Evolutionary conservation across 2,329 filamentous ascomycete species (phyloP).

Genomic region (Berkeleyomyces basicola): DNA sequence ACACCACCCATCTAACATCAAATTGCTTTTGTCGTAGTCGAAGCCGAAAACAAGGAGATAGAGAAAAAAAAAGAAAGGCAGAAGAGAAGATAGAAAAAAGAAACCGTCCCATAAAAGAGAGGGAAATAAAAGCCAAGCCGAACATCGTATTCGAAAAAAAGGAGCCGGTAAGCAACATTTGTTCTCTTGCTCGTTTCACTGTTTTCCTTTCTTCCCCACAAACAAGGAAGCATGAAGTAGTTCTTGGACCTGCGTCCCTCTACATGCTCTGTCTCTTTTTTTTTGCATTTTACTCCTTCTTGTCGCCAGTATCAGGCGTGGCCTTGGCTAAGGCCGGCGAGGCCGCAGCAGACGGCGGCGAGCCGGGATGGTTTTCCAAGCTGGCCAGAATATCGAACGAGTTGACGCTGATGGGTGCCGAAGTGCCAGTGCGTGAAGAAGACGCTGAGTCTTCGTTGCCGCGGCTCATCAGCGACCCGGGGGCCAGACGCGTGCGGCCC

Average conservation of each 20-base stretch:
- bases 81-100: neutral
- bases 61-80: neutral
- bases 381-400: conserved; percentile 65
- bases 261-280: neutral
- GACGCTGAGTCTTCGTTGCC: conserved; percentile 70
- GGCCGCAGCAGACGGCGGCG: conserved; percentile 51
- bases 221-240: neutral
- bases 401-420: conserved; percentile 50
- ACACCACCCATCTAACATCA: conserved; percentile 10
- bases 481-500: conserved; percentile 49
- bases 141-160: neutral
- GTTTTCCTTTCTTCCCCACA: neutral
- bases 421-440: conserved; percentile 80
- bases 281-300: conserved; percentile 27
- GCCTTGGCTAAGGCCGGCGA: conserved; percentile 51
- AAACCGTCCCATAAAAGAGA: neutral
- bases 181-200: neutral
- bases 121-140: neutral
- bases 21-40: conserved; percentile 4
- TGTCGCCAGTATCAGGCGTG: conserved; percentile 32
- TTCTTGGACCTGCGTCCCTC: neutral
- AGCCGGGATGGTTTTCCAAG: conserved; percentile 48
- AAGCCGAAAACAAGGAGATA: neutral
- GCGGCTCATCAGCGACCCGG: conserved; percentile 54
- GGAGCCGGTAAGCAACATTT: no score